Base-by-base conservation (phyloP, 2,329 filamentous ascomycete species). In the Venturia carpophila region DNA sequence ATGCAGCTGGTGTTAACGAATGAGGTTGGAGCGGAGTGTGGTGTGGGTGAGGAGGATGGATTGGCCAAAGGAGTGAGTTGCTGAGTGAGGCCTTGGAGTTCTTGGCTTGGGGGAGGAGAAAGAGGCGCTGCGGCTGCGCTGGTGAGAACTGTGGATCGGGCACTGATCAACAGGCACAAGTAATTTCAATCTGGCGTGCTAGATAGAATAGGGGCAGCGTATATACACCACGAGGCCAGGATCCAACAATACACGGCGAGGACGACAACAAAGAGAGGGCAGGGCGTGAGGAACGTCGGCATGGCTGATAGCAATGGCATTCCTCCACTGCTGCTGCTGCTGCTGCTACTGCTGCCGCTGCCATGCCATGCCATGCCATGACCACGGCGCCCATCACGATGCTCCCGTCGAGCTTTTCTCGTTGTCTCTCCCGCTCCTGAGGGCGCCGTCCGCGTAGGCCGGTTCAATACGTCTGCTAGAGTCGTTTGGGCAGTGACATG, bases 401-500 rank as follows among this genome's bases (percentile, higher is more conserved):
- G 49, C 49, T 15, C 17, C 37, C 27, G 21, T 47, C 21, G 45
- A 47, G 45, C 45, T 17, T 9, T 17, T n/a, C 15, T 47, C 15
- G 27, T 37, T 21, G 27, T 37, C 52, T 37, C 10, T 58, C 2
- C 52, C 52, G 52, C 27, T 19, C 15, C 52, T 15, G 37, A 58
- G 17, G 52, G 52, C n/a, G n/a, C n/a, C 11, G 19, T 9, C 45
- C 52, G 27, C 13, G 5, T 56, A 13, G n/a, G 52, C 52, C 27
- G 52, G 37, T n/a, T 58, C 52, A n/a, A 37, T 37, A 58, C 27
- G 30, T 58, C 52, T 37, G 52, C 52, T 58, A 58, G 52, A 7
- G 17, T 37, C 21, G 30, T 58, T 58, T 58, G 10, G 52, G 52
- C 19, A 58, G 52, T 58, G 52, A 58, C 52, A 58, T n/a, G 52